Percentiles rank a stretch among this genome's conserved stretches.
phyloP scores from a whole-genome alignment of 495 filamentous ascomycete species.

The Penicillium robsamsonii region DNA sequence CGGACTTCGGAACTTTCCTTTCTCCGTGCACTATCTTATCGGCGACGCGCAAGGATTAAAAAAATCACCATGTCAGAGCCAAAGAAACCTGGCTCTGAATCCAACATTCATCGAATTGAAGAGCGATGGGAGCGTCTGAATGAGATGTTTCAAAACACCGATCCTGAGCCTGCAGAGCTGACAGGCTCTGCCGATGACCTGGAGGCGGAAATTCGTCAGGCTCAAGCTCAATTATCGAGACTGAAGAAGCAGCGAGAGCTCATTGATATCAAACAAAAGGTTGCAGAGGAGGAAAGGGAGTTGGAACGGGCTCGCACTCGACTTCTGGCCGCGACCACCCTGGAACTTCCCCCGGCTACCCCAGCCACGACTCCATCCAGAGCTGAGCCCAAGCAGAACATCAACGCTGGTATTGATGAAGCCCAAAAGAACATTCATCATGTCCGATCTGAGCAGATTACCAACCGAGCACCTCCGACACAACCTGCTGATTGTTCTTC shows the following conservation, averaged over 20 bases:
- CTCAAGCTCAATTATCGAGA: conserved; percentile 7
- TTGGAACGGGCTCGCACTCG: conserved; percentile 3
- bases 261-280: conserved; percentile 14
- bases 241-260: conserved; percentile 11
- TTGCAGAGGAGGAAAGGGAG: conserved; percentile 6
- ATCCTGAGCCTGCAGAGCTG: background rate
- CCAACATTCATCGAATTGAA: background rate
- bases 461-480: background rate
- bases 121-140: conserved; percentile 2
- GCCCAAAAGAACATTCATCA: background rate
- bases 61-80: conserved; percentile 7
- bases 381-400: background rate
- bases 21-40: conserved; percentile 7
- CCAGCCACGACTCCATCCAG: background rate
- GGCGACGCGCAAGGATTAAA: background rate
- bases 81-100: background rate
- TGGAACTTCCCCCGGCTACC: background rate
- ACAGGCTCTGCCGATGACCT: background rate
- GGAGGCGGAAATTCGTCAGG: conserved; percentile 5
- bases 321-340: background rate
- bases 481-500: background rate
- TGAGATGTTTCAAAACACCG: background rate
- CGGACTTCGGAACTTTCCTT: conserved; percentile 1
- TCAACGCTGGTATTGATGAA: background rate
- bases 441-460: background rate